phyloP scores from a whole-genome alignment of 192 early-diverging fungal genomes.

The Coemansia sp. region DNA sequence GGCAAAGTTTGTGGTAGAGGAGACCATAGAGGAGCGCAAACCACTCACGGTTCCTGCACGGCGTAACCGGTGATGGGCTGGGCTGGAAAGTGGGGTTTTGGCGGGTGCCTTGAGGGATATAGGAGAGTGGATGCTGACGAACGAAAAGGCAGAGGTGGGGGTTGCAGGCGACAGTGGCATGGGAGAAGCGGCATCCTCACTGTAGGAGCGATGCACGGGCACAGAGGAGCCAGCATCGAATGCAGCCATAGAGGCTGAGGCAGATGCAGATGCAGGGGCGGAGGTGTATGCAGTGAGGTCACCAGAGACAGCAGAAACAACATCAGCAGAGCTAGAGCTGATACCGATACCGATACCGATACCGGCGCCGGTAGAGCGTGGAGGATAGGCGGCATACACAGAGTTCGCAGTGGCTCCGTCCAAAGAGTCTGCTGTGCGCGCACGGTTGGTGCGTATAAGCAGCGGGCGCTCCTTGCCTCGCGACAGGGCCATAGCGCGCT shows the following conservation, averaged over 20 bases:
- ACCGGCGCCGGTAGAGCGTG: too few species aligned
- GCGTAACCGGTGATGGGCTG: conserved; percentile 16
- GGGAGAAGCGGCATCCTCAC: not conserved
- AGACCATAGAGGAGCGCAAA: not conserved
- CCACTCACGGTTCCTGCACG: conserved; percentile 22
- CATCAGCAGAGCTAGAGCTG: conserved; percentile 12
- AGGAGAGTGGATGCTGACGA: conserved; percentile 21
- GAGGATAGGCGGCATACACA: too few species aligned
- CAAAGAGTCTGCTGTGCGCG: conserved; percentile 10
- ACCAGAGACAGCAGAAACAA: too few species aligned
- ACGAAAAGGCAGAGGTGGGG: conserved; percentile 23
- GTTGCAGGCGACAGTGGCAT: conserved; percentile 22
- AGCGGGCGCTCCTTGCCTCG: conserved; percentile 5
- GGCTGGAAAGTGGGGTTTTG: not conserved
- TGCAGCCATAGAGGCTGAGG: conserved; percentile 7
- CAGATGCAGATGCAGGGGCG: conserved; percentile 8
- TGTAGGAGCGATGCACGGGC: conserved; percentile 5
- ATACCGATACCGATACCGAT: too few species aligned
- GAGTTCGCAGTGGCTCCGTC: conserved; percentile 9
- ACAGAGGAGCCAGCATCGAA: not conserved
- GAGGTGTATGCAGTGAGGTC: too few species aligned
- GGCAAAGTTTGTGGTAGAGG: not conserved
- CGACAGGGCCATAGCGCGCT: conserved; percentile 20
- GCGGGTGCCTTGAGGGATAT: conserved; percentile 13
- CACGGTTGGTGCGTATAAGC: conserved; percentile 8